phyloP scores from a whole-genome alignment of 371 early-diverging fungal species.

The Mucor velutinosus region DNA sequence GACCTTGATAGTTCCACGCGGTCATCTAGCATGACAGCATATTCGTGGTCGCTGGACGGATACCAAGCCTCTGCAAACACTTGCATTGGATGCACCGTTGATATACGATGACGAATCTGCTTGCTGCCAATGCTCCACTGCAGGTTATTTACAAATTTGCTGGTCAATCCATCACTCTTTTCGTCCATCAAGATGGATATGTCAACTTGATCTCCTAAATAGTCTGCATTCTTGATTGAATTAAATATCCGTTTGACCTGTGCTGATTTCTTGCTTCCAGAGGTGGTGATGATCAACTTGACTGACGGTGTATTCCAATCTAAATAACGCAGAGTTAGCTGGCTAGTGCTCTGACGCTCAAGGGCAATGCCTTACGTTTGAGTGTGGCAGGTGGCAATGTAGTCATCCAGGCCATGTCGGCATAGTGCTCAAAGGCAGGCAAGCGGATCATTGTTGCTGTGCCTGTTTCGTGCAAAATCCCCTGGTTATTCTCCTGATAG shows the following conservation, averaged over 20 bases:
- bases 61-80: conserved; percentile 69
- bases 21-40: conserved; percentile 60
- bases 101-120: conserved; percentile 57
- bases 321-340: conserved; percentile 7
- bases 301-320: conserved; percentile 10
- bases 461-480: conserved; percentile 6
- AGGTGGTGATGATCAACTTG: not conserved
- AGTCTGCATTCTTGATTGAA: conserved; percentile 44
- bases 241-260: not conserved
- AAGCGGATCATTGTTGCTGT: conserved; percentile 4
- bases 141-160: conserved; percentile 48
- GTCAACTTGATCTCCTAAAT: conserved; percentile 58
- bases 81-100: conserved; percentile 53
- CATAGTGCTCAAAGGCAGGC: not conserved
- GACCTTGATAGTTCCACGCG: conserved; percentile 59
- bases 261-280: not conserved
- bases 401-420: conserved; percentile 43
- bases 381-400: conserved; percentile 53
- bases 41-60: conserved; percentile 58
- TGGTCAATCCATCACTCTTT: conserved; percentile 51
- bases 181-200: conserved; percentile 60
- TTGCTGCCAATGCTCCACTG: conserved; percentile 57
- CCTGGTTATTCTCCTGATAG: conserved; percentile 21
- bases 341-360: conserved; percentile 17
- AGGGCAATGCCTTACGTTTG: conserved; percentile 55